phyloP scores from a whole-genome alignment of 2,329 filamentous ascomycete genomes.

The Ascochyta viciae-villosae region DNA sequence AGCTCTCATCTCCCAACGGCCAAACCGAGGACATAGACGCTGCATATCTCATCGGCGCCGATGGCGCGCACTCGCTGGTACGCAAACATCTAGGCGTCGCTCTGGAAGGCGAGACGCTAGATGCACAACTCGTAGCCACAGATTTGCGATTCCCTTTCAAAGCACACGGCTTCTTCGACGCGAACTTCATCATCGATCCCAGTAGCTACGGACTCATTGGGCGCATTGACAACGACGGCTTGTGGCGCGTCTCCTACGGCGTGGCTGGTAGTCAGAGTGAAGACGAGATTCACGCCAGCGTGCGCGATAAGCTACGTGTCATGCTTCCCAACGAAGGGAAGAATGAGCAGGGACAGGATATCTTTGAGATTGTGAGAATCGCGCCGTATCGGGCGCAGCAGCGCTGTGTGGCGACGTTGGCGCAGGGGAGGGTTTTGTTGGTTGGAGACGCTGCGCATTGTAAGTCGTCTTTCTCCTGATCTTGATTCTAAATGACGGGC shows the following conservation, averaged over 20 bases:
- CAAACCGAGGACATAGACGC: slow-evolving; percentile 29
- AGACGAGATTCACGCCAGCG: slow-evolving; percentile 36
- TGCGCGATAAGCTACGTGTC: slow-evolving; percentile 37
- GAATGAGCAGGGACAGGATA: slow-evolving; percentile 17
- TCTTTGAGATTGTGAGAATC: slow-evolving; percentile 44
- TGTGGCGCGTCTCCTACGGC: slow-evolving; percentile 55
- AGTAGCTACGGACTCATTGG: slow-evolving; percentile 50
- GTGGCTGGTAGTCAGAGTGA: slow-evolving; percentile 39
- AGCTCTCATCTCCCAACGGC: slow-evolving; percentile 1
- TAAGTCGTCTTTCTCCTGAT: slow-evolving; percentile 13
- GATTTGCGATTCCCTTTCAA: slow-evolving; percentile 49
- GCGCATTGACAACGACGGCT: slow-evolving; percentile 40
- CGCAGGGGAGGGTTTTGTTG: slow-evolving; percentile 43
- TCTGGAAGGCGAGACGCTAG: slow-evolving; percentile 46
- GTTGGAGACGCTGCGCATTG: slow-evolving; percentile 52
- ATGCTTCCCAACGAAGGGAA: slow-evolving; percentile 42
- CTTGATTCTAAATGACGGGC: no score
- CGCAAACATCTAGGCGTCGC: slow-evolving; percentile 27
- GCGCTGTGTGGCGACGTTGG: slow-evolving; percentile 43
- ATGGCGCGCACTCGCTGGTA: slow-evolving; percentile 36
- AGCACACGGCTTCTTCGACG: slow-evolving; percentile 48
- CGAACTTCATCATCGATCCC: slow-evolving; percentile 51
- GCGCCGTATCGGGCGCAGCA: slow-evolving; percentile 54
- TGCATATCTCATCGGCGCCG: slow-evolving; percentile 40
- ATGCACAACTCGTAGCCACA: slow-evolving; percentile 48